Evolutionary conservation across 2,329 filamentous ascomycete species (phyloP).

Genomic region (Neodidymelliopsis sp.): DNA sequence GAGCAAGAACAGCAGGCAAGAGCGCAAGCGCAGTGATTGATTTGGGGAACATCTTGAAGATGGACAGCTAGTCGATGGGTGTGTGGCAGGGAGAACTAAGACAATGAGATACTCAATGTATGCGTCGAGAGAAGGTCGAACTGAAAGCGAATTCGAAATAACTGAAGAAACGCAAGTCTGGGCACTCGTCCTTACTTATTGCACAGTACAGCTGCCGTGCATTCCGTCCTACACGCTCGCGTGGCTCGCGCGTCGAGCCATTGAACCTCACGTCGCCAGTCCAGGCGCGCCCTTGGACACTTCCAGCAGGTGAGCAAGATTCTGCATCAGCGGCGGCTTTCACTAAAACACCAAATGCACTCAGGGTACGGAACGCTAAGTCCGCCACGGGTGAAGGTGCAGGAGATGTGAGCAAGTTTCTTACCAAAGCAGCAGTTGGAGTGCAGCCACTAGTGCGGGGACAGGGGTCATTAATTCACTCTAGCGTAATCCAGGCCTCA

Average conservation of each 20-base stretch:
- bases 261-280: slow-evolving; percentile 22
- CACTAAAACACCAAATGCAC: slow-evolving; percentile 20
- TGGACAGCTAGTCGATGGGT: slow-evolving; percentile 1
- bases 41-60: slow-evolving; percentile 41
- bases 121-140: neutral
- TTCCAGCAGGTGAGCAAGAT: slow-evolving; percentile 32
- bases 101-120: neutral
- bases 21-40: slow-evolving; percentile 51
- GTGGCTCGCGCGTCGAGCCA: slow-evolving; percentile 34
- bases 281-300: slow-evolving; percentile 20
- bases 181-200: slow-evolving; percentile 41
- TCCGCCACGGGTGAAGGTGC: slow-evolving; percentile 8
- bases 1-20: slow-evolving; percentile 58
- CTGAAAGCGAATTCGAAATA: slow-evolving; percentile 1
- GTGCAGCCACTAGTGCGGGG: slow-evolving; percentile 26
- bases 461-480: slow-evolving; percentile 26
- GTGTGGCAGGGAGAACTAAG: neutral
- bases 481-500: slow-evolving; percentile 10
- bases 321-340: slow-evolving; percentile 26
- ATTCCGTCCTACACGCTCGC: slow-evolving; percentile 34
- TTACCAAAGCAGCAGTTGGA: slow-evolving; percentile 30
- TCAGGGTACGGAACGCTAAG: slow-evolving; percentile 17
- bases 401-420: slow-evolving; percentile 44
- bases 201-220: slow-evolving; percentile 30
- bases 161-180: slow-evolving; percentile 12